phyloP scores from a whole-genome alignment of 2,329 filamentous ascomycete species.

The Aspergillus phoenicis region DNA sequence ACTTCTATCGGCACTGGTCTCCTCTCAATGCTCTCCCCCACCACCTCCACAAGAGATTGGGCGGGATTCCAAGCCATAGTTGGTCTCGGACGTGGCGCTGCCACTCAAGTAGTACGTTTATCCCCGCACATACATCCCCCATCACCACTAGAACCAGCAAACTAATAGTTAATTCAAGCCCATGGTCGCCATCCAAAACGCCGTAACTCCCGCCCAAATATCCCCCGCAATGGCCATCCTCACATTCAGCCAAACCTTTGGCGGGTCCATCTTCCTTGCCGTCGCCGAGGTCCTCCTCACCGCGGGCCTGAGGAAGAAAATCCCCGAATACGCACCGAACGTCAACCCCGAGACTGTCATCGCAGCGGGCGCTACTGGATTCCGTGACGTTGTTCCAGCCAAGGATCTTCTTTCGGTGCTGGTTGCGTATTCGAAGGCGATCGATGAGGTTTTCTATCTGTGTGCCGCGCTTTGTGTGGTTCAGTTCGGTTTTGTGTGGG shows the following conservation, averaged over 20 bases:
- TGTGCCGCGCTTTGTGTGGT: constrained; percentile 18
- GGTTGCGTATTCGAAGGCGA: constrained; percentile 33
- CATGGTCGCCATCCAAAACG: constrained; percentile 46
- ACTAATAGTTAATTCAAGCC: constrained; percentile 27
- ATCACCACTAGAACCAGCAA: constrained; percentile 25
- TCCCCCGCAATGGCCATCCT: constrained; percentile 45
- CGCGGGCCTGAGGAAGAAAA: constrained; percentile 39
- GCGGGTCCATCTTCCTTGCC: constrained; percentile 54
- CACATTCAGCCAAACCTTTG: constrained; percentile 46
- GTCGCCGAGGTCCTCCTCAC: constrained; percentile 55
- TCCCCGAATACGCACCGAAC: constrained; percentile 37
- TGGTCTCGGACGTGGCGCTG: constrained; percentile 47
- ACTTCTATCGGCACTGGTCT: constrained; percentile 44
- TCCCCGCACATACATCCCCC: constrained; percentile 3
- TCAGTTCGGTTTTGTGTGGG: constrained; percentile 23
- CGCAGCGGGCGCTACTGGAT: constrained; percentile 48
- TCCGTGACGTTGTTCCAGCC: constrained; percentile 38
- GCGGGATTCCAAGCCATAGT: constrained; percentile 53
- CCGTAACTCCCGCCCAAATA: constrained; percentile 37
- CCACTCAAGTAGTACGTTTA: constrained; percentile 26
- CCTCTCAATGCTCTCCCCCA: constrained; percentile 43
- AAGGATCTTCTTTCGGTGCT: constrained; percentile 34
- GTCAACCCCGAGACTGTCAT: constrained; percentile 41
- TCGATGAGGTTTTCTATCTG: constrained; percentile 31
- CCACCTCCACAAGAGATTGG: constrained; percentile 44